Percentiles rank a stretch among this genome's conserved stretches.
Conservation (phyloP, 2,329 filamentous ascomycete species). For the Aspergillus pseudoglaucus region DNA sequence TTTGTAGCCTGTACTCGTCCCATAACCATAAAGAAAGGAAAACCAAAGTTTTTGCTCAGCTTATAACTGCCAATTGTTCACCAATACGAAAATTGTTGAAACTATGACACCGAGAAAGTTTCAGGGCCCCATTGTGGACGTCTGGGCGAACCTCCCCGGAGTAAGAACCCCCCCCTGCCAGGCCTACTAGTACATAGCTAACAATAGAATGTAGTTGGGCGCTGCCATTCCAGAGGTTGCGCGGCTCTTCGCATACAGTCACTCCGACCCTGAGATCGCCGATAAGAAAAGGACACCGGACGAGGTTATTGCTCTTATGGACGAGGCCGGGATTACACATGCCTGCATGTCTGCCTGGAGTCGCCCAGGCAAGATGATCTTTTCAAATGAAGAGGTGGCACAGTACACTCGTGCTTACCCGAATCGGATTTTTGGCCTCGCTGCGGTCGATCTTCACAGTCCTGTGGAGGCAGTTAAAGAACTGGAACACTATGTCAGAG, state of each 20-base stretch:
- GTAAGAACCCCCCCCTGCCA: background rate
- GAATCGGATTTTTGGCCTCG: conserved; percentile 18
- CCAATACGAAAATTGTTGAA: background rate
- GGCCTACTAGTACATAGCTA: background rate
- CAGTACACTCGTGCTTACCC: conserved; percentile 17
- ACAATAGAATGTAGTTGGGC: background rate
- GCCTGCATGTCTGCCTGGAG: conserved; percentile 14
- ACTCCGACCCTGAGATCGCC: background rate
- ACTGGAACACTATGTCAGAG: conserved; percentile 18
- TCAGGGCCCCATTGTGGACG: background rate
- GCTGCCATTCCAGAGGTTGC: background rate
- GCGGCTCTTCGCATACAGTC: background rate
- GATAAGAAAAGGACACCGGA: conserved; percentile 4
- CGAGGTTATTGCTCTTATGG: conserved; percentile 14
- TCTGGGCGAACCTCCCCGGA: background rate
- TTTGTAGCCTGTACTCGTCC: background rate
- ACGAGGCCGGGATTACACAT: conserved; percentile 12
- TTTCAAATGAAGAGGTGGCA: conserved; percentile 17
- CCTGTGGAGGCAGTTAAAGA: conserved; percentile 19
- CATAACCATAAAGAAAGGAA: background rate
- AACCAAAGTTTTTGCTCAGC: too few relatives aligned
- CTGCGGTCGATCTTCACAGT: conserved; percentile 17
- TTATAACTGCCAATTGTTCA: background rate
- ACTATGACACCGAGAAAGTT: background rate
- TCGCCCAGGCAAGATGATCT: conserved; percentile 12